Percentiles rank a stretch among this genome's conserved stretches.
phyloP scores from a whole-genome alignment of 2,329 filamentous ascomycete species.

The Teratosphaeria zuluensis region DNA sequence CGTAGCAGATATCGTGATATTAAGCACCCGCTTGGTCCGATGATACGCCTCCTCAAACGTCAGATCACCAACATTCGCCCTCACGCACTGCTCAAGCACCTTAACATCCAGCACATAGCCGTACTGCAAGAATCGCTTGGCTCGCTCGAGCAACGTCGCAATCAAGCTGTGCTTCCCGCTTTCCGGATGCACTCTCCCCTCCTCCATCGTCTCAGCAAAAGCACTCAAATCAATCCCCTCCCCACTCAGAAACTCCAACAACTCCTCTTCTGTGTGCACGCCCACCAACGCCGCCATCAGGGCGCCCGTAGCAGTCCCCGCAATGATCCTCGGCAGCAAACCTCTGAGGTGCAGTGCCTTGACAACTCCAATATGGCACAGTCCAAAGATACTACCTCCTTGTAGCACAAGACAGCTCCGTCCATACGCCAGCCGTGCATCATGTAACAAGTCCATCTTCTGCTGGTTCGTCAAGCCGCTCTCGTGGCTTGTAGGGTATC shows the following conservation, averaged over 20 bases:
- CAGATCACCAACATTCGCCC: conserved; percentile 78
- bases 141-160: conserved; percentile 1
- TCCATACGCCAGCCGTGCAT: conserved; percentile 71
- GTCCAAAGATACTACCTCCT: conserved; percentile 80
- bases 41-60: conserved; percentile 96
- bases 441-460: conserved; percentile 59
- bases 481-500: conserved; percentile 40
- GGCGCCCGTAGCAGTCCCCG: conserved; percentile 76
- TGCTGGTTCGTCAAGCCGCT: conserved; percentile 44
- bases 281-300: conserved; percentile 77
- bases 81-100: conserved; percentile 74
- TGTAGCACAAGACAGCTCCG: conserved; percentile 73
- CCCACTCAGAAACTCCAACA: conserved; percentile 60
- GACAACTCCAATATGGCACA: conserved; percentile 83
- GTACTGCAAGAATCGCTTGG: conserved; percentile 59
- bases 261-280: conserved; percentile 63
- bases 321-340: conserved; percentile 75
- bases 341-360: conserved; percentile 68
- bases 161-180: conserved; percentile 52
- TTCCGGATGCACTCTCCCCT: conserved; percentile 43
- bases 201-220: conserved; percentile 46
- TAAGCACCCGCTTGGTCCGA: conserved; percentile 80
- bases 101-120: conserved; percentile 77
- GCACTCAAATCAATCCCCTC: conserved; percentile 54
- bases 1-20: conserved; percentile 85